Base-by-base conservation (phyloP, 176 grass and related monocot species). In the Aegilops speltoides region DNA sequence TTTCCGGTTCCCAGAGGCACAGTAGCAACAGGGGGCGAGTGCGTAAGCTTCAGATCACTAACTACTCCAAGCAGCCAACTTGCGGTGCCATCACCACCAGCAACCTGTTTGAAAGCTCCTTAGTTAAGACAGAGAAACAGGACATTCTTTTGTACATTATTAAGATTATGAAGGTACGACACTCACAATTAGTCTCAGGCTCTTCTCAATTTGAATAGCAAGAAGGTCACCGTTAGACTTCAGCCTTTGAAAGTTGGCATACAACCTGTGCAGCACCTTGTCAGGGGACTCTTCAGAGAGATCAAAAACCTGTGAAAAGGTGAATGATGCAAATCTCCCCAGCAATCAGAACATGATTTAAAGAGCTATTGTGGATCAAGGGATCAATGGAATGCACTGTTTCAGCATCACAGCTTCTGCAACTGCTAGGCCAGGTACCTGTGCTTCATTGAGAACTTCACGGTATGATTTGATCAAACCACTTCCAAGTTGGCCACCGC, bases 51-150 rank as follows among this genome's bases (percentile, higher is more conserved):
- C 79, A 99, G 93, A 84, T 99, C 97, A 41, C 90, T 96, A 56
- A 96, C 94, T 52, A 99, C 97, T 85, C 97, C 97, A 79, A 99
- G 94, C 78, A 99, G 89, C 97, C 97, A 99, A 85, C 97, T 94
- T 86, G 94, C 97, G 29, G 97, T 99, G 69, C 97, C 97, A 85
- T 99, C 97, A 77, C 97, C 97, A 78, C 97, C 97, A 80, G 97
- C 97, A 54, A 99, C 97, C 97, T 99, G 79, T 88, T 89, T 80
- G 34, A 89, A 91, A 77, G 64, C 13, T 78, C 37, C 34, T 79
- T 73, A 56, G 29, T 65, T 69, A 57, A 33, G 36, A 79, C 15
- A 80, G 75, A 16, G 50, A 45, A 60, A 79, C 50, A 52, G 41
- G 22, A 22, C n/a, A 22, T 69, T 76, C 29, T 77, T 83, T 80